Evolutionary conservation across 306 rosid species (phyloP).

Genomic region (Datisca glomerata): DNA sequence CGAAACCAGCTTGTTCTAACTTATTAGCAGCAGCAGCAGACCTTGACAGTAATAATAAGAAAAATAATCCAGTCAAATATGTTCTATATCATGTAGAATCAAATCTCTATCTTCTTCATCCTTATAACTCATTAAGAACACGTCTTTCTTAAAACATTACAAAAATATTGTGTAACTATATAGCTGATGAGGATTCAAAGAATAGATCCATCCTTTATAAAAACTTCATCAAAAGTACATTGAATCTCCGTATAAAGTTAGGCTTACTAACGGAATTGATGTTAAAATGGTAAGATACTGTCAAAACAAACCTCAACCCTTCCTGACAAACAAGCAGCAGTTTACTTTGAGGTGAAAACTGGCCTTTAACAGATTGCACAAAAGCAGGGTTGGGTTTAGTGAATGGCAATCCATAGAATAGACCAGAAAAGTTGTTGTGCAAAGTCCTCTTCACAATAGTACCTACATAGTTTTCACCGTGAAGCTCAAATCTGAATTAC

Average conservation of each 20-base stretch:
- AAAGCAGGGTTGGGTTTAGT: constrained; percentile 79
- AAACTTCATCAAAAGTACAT: too few species aligned
- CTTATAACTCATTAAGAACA: too few species aligned
- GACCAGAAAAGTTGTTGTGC: constrained; percentile 88
- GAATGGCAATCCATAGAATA: constrained; percentile 75
- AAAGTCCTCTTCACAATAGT: constrained; percentile 72
- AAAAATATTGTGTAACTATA: too few species aligned
- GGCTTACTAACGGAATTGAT: too few species aligned
- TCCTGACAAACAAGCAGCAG: constrained; percentile 83
- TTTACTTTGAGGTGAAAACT: constrained; percentile 54
- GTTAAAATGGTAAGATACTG: constrained; percentile 4
- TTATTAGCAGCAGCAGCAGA: constrained; percentile 68
- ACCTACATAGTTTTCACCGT: constrained; percentile 29
- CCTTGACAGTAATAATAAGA: constrained; percentile 40
- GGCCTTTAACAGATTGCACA: constrained; percentile 53
- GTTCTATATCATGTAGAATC: constrained; percentile 3
- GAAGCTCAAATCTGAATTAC: not conserved
- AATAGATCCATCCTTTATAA: too few species aligned
- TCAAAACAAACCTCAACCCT: constrained; percentile 69
- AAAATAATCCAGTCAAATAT: constrained; percentile 19
- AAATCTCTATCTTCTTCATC: too few species aligned
- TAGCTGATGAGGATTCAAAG: too few species aligned
- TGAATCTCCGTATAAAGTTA: too few species aligned
- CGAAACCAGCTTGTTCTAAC: constrained; percentile 72
- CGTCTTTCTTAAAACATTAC: too few species aligned